These are phyloP conservation scores for Clonostachys byssicola DNA, from an alignment of 2,329 filamentous ascomycete genomes.

Conservation along the genomic window DNA sequence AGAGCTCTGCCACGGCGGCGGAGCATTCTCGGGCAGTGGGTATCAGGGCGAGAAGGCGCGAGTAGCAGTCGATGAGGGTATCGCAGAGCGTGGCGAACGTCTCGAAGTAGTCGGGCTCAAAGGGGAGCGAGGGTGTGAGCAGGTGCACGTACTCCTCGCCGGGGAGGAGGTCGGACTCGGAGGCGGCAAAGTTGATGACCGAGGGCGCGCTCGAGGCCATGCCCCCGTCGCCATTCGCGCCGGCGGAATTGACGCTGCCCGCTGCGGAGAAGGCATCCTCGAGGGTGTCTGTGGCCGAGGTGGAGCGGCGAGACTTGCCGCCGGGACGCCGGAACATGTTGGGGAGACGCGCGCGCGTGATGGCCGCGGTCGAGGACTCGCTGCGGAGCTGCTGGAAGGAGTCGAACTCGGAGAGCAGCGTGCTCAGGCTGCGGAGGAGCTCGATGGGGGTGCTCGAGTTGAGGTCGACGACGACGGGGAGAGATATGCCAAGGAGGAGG, in stretches of 20 bases:
- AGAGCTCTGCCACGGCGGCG: slow-evolving; percentile 72
- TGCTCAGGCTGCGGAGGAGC: slow-evolving; percentile 82
- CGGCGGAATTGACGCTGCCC: slow-evolving; percentile 13
- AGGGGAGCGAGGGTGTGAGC: slow-evolving; percentile 86
- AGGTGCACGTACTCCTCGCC: slow-evolving; percentile 87
- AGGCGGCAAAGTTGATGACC: slow-evolving; percentile 54
- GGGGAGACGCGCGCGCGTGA: slow-evolving; percentile 75
- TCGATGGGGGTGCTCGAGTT: slow-evolving; percentile 76
- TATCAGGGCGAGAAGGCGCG: slow-evolving; percentile 70
- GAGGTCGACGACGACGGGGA: slow-evolving; percentile 86
- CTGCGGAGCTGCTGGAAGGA: slow-evolving; percentile 86
- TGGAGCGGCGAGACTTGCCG: slow-evolving; percentile 52
- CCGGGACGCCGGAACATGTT: slow-evolving; percentile 74
- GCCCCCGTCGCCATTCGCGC: slow-evolving; percentile 11
- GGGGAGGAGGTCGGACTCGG: slow-evolving; percentile 63
- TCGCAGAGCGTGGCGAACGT: slow-evolving; percentile 96
- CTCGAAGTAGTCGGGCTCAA: slow-evolving; percentile 95
- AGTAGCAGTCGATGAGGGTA: slow-evolving; percentile 89
- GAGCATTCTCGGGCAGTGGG: slow-evolving; percentile 71
- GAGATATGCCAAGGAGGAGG: slow-evolving; percentile 84
- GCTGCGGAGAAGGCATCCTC: slow-evolving; percentile 12
- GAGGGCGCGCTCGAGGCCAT: slow-evolving; percentile 14
- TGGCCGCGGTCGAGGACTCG: slow-evolving; percentile 66
- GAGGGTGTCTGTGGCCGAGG: slow-evolving; percentile 36
- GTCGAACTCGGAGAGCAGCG: slow-evolving; percentile 87